Percentiles rank a stretch among this genome's conserved stretches.
phyloP scores from a whole-genome alignment of 1,139 yeast species.

The Suhomyces chickasaworum region DNA sequence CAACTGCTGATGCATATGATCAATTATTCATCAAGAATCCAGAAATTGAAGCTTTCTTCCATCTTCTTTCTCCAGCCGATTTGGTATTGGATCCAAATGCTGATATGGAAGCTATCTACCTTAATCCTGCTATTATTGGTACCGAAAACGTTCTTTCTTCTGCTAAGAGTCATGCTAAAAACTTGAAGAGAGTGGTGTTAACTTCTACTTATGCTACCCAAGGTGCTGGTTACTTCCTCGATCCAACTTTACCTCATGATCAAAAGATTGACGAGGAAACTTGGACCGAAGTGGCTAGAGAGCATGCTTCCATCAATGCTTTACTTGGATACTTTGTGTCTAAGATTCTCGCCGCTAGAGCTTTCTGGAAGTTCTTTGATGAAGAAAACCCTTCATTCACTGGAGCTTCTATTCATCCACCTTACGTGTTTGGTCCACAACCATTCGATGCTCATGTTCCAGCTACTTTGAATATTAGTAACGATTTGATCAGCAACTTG shows the following conservation, averaged over 20 bases:
- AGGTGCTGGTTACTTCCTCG: not conserved
- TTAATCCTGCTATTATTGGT: not conserved
- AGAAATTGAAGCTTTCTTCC: not conserved
- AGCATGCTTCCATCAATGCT: not conserved
- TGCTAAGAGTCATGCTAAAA: not conserved
- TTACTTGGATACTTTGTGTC: not conserved
- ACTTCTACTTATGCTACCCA: constrained; percentile 1
- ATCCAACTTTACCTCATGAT: not conserved
- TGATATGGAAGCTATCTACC: not conserved
- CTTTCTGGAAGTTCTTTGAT: not conserved
- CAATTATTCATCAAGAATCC: not conserved
- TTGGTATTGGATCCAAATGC: not conserved
- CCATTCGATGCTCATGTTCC: not conserved
- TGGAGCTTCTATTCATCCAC: not conserved
- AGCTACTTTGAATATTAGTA: not conserved
- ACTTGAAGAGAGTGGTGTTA: not conserved
- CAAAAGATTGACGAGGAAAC: not conserved
- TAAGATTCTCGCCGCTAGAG: not conserved
- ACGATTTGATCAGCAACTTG: not conserved
- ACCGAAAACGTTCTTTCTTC: not conserved
- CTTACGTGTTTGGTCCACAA: not conserved
- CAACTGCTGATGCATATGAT: not conserved
- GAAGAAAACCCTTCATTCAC: not conserved
- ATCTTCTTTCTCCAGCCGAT: not conserved
- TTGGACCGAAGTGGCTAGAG: not conserved